phyloP scores from a whole-genome alignment of 2,329 filamentous ascomycete species.

The Anisogramma anomala region DNA sequence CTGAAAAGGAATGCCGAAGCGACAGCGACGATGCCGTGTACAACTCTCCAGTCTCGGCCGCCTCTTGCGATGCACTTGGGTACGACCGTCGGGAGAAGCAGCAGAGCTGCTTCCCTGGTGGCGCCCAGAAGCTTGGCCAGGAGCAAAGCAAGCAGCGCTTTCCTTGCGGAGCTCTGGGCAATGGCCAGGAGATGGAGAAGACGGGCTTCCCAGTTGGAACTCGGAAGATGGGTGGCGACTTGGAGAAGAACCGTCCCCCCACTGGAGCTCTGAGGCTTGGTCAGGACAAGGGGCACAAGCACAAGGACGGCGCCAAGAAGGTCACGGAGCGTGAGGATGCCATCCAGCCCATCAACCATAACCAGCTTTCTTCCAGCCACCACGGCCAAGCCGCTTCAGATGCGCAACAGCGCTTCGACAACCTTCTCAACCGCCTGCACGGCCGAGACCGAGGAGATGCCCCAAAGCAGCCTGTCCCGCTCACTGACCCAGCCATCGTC shows the following conservation, averaged over 20 bases:
- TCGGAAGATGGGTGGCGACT: too few relatives aligned
- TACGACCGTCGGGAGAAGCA: too few relatives aligned
- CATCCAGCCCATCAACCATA: constrained; percentile 4
- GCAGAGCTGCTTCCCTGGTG: too few relatives aligned
- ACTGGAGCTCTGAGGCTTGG: neutral
- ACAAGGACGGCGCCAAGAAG: neutral
- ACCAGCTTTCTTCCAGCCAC: neutral
- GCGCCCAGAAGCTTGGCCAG: too few relatives aligned
- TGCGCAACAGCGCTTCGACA: constrained; percentile 8
- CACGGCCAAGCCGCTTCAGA: neutral
- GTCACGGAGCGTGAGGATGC: constrained; percentile 5
- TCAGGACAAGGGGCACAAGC: neutral
- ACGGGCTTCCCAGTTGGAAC: too few relatives aligned
- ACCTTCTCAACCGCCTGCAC: constrained; percentile 8
- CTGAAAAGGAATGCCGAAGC: neutral
- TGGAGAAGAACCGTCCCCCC: too few relatives aligned
- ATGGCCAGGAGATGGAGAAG: too few relatives aligned
- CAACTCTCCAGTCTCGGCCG: too few relatives aligned
- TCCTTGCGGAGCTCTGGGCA: too few relatives aligned
- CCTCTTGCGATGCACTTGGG: too few relatives aligned
- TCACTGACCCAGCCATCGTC: constrained; percentile 6
- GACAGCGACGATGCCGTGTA: neutral
- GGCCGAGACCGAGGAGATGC: neutral
- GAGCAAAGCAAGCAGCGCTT: too few relatives aligned
- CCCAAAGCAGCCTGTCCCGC: neutral